phyloP scores from a whole-genome alignment of 2,329 filamentous ascomycete species.

The Lecanicillium sp. region DNA sequence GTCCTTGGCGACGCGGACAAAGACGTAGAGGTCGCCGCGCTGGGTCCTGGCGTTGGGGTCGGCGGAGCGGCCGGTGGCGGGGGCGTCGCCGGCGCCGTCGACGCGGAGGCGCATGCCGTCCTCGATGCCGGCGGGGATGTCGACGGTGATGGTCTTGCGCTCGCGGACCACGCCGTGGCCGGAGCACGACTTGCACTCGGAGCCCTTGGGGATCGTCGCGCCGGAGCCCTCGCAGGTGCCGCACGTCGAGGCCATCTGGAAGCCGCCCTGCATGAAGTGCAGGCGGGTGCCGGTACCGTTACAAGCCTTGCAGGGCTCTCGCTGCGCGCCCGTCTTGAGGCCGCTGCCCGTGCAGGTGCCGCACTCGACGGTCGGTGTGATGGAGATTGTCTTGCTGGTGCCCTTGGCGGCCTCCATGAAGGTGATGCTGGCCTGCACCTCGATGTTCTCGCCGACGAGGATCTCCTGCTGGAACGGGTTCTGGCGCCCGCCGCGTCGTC shows the following conservation, averaged over 20 bases:
- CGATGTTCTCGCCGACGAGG: constrained; percentile 90
- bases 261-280: constrained; percentile 85
- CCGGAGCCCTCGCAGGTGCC: constrained; percentile 74
- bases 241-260: constrained; percentile 94
- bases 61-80: constrained; percentile 64
- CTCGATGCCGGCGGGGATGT: constrained; percentile 92
- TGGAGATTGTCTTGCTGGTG: constrained; percentile 76
- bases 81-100: constrained; percentile 79
- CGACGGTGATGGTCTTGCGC: constrained; percentile 74
- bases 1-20: constrained; percentile 83
- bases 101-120: constrained; percentile 91
- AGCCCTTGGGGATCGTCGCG: constrained; percentile 66
- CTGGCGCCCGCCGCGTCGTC: constrained; percentile 40
- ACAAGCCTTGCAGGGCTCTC: constrained; percentile 69
- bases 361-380: constrained; percentile 76
- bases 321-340: constrained; percentile 72
- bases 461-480: constrained; percentile 73
- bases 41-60: constrained; percentile 58
- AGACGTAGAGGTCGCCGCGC: constrained; percentile 84
- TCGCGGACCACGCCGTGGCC: constrained; percentile 83
- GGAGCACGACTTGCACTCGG: constrained; percentile 71
- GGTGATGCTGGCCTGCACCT: constrained; percentile 85
- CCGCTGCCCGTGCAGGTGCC: constrained; percentile 78
- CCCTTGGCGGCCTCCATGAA: constrained; percentile 97
- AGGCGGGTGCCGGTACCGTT: constrained; percentile 81